Percentiles rank a stretch among this genome's conserved stretches.
Conservation (phyloP, 345 rosid species). For the Isatis tinctoria region DNA sequence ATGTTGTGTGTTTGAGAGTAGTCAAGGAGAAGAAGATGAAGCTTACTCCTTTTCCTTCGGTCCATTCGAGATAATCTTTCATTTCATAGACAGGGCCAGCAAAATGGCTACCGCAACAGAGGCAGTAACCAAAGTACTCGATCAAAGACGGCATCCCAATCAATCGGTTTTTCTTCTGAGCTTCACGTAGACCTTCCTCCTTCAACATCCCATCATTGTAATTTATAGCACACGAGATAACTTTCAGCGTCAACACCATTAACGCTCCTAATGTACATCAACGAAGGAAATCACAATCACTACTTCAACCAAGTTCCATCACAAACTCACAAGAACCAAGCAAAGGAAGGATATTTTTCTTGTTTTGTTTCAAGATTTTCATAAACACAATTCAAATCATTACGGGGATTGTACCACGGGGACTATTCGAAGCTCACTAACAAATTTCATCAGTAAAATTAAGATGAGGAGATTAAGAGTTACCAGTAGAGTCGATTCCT, state of each 20-base stretch:
- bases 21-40: constrained; percentile 14
- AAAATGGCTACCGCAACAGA: constrained; percentile 95
- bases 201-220: constrained; percentile 86
- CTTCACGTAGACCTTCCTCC: constrained; percentile 73
- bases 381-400: not conserved
- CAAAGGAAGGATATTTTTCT: not conserved
- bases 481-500: constrained; percentile 96
- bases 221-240: constrained; percentile 82
- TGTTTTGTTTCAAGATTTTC: not conserved
- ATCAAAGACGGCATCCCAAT: constrained; percentile 67
- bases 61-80: constrained; percentile 97
- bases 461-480: constrained; percentile 5
- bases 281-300: not conserved
- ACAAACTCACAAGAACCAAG: not conserved
- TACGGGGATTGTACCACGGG: not conserved
- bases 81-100: constrained; percentile 97
- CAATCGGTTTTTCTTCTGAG: constrained; percentile 81
- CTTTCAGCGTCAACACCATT: constrained; percentile 92
- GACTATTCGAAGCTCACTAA: not conserved
- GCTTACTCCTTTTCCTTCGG: constrained; percentile 75
- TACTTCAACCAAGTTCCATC: not conserved
- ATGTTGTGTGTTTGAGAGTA: not conserved
- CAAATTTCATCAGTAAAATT: not conserved
- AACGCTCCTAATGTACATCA: constrained; percentile 59
- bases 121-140: constrained; percentile 91